Conservation (phyloP, 345 rosid genomes). For the Eucalyptus fibrosa region DNA sequence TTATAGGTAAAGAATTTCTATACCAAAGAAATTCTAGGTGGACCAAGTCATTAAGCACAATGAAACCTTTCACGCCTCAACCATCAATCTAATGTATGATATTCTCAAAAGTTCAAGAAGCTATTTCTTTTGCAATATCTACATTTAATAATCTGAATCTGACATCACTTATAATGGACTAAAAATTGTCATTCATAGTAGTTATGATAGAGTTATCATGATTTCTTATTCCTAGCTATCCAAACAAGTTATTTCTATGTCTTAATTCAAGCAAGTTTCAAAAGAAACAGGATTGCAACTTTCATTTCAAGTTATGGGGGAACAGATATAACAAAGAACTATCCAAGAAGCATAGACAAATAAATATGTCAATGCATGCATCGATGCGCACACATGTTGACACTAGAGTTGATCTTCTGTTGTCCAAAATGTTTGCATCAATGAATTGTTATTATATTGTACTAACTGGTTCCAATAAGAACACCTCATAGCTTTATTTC, state of each 20-base stretch:
- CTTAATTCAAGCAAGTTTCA: background rate
- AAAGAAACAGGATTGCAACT: background rate
- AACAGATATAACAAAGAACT: no score
- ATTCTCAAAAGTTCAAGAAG: background rate
- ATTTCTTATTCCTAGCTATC: background rate
- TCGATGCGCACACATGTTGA: background rate
- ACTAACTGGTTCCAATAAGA: no score
- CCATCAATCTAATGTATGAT: background rate
- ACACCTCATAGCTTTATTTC: no score
- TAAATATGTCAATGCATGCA: background rate
- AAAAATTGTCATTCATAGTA: background rate
- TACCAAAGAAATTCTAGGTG: background rate
- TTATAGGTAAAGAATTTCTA: background rate
- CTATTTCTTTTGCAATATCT: background rate
- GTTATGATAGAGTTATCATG: background rate
- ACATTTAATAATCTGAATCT: background rate
- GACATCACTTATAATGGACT: background rate
- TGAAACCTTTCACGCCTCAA: background rate
- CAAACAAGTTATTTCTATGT: background rate
- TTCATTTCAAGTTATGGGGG: background rate
- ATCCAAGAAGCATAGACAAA: background rate
- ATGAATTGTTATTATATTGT: background rate
- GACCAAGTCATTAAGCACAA: background rate
- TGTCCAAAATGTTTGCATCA: background rate
- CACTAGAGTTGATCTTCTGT: background rate